Base-by-base conservation (phyloP, 164 flowering plant genomes). In the Umbellularia californica region DNA sequence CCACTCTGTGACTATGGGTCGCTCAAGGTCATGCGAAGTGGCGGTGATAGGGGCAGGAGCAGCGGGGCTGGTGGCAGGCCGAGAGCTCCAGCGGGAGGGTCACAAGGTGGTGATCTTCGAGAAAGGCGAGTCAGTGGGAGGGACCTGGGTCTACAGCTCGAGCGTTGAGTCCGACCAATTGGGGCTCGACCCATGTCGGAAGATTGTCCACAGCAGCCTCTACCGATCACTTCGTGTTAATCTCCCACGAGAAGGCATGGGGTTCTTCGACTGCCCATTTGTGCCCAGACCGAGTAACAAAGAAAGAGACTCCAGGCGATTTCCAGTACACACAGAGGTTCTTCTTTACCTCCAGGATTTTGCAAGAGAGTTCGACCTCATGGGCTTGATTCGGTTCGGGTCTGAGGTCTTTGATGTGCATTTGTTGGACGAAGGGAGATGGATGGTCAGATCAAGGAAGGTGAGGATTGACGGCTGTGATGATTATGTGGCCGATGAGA, bases 21-120 rank as follows among this genome's bases (percentile, higher is more conserved):
- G 3, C 41, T 0, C 7, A 35, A 35, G 58, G 20, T 74, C 71
- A 13, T 74, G 76, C 65, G 25, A 67, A 2, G 91, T 94, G 68
- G 98, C 97, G 51, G 97, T 94, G 33, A 88, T 94, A 63, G 98
- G 98, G 1, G 97, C 93, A 27, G 98, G 98, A 2, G 87, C 88
- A 2, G 89, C 88, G 6, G 97, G 98, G 0, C 82, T 94, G 1
- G 88, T 84, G 15, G 86, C 97, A 0, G 92, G 97, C 3, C 82
- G 90, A 12, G 97, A 94, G 86, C 90, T 94, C 13, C 81, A 75
- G 2, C 82, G 85, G 11, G 94, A 89, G 64, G 97, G 97, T 22
- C 97, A 90, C 87, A 62, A 60, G 0, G 94, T 88, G 17, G 88
- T 85, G 22, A 87, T 92, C 50, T 89, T 86, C 82, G 98, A 94